Evolutionary conservation across 2,329 filamentous ascomycete species (phyloP), one percentile per base, ranked within the genome.

Genomic region (Colletotrichum abscissum): DNA sequence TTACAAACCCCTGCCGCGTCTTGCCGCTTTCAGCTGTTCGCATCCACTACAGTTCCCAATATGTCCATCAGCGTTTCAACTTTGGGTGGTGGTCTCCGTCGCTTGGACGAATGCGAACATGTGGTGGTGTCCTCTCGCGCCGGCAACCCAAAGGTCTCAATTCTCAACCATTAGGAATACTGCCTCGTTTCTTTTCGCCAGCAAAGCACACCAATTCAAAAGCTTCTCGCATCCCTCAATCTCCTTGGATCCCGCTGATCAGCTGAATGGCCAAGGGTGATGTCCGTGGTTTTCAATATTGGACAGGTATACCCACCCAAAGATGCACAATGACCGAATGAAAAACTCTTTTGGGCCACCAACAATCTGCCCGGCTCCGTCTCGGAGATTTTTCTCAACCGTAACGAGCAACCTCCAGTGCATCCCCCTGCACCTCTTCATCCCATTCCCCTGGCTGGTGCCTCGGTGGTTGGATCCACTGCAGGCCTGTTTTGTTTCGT

Each of bases 321-420:
- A 42, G 60, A 65, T 66, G 70, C 55, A 62, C 60, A 56, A 60
- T 69, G 70, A 65, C 67, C 46, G 62, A 73, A 60, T 33, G 49
- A 62, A 70, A 57, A 65, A 57, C 57, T 72, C 64, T 72, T 49
- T 72, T n/a, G 69, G 52, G 64, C 57, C 58, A 68, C 28, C 35
- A 63, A 62, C 33, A 68, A 58, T 19, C 46, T 68, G 64, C 28
- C 57, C 49, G 30, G 64, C 58, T 72, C 64, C 70, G 67, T 73
- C 67, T 73, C 67, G 70, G 70, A 73, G 70, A 73, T 70, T 73
- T 73, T 65, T 62, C 56, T 28, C 46, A 65, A 73, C 70, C 49
- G 67, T 38, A 73, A 70, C 35, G 56, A 65, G 62, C 60, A 52
- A 35, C 38, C 38, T 42, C 38, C 16, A 42, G 38, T 19, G 16